Conservation (phyloP, 495 filamentous ascomycete species). For the Aspergillus hancockii region DNA sequence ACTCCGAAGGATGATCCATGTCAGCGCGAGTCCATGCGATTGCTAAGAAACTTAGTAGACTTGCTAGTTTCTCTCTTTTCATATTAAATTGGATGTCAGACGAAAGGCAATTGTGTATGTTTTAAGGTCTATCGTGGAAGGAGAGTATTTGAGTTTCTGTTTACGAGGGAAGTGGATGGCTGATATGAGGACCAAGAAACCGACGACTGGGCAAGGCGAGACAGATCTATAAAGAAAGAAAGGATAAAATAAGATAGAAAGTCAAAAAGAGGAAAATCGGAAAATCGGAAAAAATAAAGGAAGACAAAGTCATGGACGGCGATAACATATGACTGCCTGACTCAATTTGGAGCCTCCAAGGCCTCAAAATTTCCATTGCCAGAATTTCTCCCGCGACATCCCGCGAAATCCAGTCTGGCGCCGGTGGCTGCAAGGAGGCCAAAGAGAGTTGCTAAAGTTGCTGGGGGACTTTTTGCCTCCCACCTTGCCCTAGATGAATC, state of each 20-base stretch:
- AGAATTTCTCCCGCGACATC: slow-evolving; percentile 1
- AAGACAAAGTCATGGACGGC: not conserved
- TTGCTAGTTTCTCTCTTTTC: not conserved
- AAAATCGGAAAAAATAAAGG: not conserved
- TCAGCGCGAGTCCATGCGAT: not conserved
- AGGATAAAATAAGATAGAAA: no score
- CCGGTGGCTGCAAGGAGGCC: slow-evolving; percentile 11
- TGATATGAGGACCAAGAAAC: not conserved
- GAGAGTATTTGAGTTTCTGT: not conserved
- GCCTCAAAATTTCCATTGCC: not conserved
- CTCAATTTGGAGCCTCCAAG: slow-evolving; percentile 2
- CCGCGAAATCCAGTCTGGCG: not conserved
- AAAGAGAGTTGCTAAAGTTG: not conserved
- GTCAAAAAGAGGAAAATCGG: not conserved
- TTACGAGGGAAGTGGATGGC: not conserved
- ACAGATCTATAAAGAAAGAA: not conserved
- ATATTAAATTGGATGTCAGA: not conserved
- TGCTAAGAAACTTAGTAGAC: slow-evolving; percentile 1
- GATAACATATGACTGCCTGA: not conserved
- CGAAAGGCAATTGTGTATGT: not conserved
- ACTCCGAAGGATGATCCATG: slow-evolving; percentile 5
- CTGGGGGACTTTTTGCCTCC: not conserved
- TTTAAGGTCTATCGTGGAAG: not conserved
- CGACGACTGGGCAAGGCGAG: not conserved
- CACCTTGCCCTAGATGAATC: not conserved